Evolutionary conservation across 495 filamentous ascomycete species (phyloP), one percentile per base, ranked within the genome.

Genomic region (Penicillium longicatenatum): DNA sequence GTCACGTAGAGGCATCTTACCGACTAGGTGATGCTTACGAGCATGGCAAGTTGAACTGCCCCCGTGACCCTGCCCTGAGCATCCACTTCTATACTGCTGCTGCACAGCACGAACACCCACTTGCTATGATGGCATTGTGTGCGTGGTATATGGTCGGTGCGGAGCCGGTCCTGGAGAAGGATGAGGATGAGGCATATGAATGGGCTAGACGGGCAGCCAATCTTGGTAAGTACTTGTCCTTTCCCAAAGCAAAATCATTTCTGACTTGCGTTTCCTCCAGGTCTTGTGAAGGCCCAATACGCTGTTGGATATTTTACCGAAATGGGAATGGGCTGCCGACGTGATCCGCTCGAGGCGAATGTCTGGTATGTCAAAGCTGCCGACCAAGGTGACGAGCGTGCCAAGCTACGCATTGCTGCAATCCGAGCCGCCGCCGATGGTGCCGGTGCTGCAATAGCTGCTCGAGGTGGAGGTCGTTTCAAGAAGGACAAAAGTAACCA

Each of bases 111-210:
- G 90, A 89, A 1, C 89, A 96, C 69, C 80, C 92, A 0, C 80
- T 88, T 42, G 94, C 92, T n/a, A 97, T 97, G 93, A 96, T 99
- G 92, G 92, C 92, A 17, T 81, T 99, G 21, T 98, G 94, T 69
- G 94, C 94, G 14, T 99, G 94, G 94, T 99, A 97, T 71, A 87
- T 99, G 73, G 89, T 98, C 9, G 94, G 94, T 1, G 95, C 94
- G 9, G 90, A 93, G 64, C 94, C 94, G 0, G 85, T 97, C 17
- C 75, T 99, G 26, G 91, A 95, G 55, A 96, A 92, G 72, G 93
- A 98, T 61, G 95, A 98, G 72, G 86, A 87, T 51, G 94, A 99
- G 71, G 94, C 94, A 3, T 98, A 93, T 69, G 92, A 96, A 70
- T 99, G 94, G 94, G 94, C 94, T 24, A 81, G 83, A 69, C 86